A percentile compares a stretch with the other conserved stretches of the same genome.
Conservation (phyloP, 371 early-diverging fungal species). For the Nematocida ausubeli region DNA sequence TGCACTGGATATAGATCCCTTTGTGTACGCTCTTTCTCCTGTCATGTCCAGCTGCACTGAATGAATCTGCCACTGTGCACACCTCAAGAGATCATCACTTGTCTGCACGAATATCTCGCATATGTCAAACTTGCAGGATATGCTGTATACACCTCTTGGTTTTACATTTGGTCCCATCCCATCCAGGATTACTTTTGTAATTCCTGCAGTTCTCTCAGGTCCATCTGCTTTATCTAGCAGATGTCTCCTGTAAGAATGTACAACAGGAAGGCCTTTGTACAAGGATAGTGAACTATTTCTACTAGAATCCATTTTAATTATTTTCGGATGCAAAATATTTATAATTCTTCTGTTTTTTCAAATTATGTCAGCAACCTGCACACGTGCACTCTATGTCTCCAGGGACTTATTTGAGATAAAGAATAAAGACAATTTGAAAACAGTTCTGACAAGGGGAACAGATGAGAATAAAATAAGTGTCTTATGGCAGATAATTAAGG, state of each 20-base stretch:
- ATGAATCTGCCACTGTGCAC: conserved; percentile 23
- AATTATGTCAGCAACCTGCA: conserved; percentile 17
- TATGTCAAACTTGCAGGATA: conserved; percentile 3
- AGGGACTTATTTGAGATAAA: neutral
- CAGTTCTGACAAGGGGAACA: conserved; percentile 16
- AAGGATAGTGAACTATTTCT: no score
- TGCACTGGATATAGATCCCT: conserved; percentile 11
- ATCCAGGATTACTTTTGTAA: conserved; percentile 14
- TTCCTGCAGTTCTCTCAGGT: neutral
- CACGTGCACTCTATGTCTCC: conserved; percentile 38
- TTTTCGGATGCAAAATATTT: neutral
- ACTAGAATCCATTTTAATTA: no score
- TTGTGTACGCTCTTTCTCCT: neutral
- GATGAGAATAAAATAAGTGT: conserved; percentile 35
- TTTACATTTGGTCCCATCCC: conserved; percentile 1
- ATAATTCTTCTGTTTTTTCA: conserved; percentile 16
- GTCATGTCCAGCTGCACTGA: conserved; percentile 13
- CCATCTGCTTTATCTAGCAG: neutral
- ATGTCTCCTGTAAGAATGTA: neutral
- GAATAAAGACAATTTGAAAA: conserved; percentile 30
- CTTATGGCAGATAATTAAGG: conserved; percentile 52
- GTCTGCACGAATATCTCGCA: conserved; percentile 9
- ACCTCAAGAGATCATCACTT: neutral
- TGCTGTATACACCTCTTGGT: conserved; percentile 12
- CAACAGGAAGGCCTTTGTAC: no score